A percentile compares a stretch with the other conserved stretches of the same genome.
These are phyloP conservation scores for Phytophthora pistaciae DNA, from an alignment of 352 stramenopile species.

Conservation along the genomic window DNA sequence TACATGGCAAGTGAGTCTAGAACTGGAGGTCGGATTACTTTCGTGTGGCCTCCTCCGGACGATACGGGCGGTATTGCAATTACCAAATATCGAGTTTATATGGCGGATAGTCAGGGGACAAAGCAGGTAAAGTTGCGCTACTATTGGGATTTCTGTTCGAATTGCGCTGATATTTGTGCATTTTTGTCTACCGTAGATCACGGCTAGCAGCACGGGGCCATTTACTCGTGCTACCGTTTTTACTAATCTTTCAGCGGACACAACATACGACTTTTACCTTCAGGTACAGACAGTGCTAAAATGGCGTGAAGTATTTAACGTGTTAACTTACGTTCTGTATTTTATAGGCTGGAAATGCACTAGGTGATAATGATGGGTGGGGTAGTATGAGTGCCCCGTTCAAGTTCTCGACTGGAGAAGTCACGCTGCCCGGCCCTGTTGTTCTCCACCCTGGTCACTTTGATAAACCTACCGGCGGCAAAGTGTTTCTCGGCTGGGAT, in stretches of 20 bases:
- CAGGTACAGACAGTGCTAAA: constrained; percentile 42
- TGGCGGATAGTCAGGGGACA: constrained; percentile 6
- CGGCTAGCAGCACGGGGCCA: constrained; percentile 19
- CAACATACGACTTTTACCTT: constrained; percentile 53
- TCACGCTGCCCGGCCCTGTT: constrained; percentile 49
- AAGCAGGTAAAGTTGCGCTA: constrained; percentile 22
- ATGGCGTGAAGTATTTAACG: background rate
- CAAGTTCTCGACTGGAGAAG: constrained; percentile 38
- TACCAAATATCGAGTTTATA: constrained; percentile 68
- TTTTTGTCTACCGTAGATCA: constrained; percentile 17
- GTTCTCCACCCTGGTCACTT: constrained; percentile 23
- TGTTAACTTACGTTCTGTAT: background rate
- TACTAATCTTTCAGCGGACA: constrained; percentile 35
- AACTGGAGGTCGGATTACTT: constrained; percentile 49
- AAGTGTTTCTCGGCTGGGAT: constrained; percentile 61
- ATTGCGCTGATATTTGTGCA: constrained; percentile 1
- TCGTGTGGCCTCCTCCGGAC: constrained; percentile 52
- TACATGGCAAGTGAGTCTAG: constrained; percentile 26
- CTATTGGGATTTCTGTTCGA: background rate
- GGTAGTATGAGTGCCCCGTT: constrained; percentile 42
- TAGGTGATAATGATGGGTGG: constrained; percentile 53
- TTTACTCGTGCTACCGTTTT: constrained; percentile 27
- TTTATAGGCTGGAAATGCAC: constrained; percentile 54
- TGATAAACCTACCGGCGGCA: constrained; percentile 50
- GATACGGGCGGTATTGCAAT: constrained; percentile 66